Base-by-base conservation (phyloP, 1,284 basidiomycete genomes). In the Sporisorium reilianum region DNA sequence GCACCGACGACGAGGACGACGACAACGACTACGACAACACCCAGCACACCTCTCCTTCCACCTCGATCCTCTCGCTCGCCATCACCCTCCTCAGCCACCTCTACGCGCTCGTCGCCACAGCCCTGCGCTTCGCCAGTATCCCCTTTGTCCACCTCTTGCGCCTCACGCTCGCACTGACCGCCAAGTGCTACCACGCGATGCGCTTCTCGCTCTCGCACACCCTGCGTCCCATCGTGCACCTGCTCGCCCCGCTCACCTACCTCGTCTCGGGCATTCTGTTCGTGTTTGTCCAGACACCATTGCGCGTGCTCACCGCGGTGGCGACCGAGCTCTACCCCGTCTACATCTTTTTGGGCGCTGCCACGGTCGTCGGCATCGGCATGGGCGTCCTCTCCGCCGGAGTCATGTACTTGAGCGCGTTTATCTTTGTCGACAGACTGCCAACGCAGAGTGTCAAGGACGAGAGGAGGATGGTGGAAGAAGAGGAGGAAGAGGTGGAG, bases 261-360 rank as follows among this genome's bases (percentile, higher is more conserved):
- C 64, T 74, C 10, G 0, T 77, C 2, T 42, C 54, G 1, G 75
- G 75, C 2, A 28, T 75, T 3, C 3, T 62, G 1, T 77, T 55
- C 49, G 16, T 77, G 23, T 74, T 77, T 36, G 11, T 71, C 44
- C 38, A 41, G 7, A 54, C 46, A 0, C 75, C 75, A 0, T 28
- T 30, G 4, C 1, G 11, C 7, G 5, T 71, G 0, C 22, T 75
- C 11, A 23, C 14, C 5, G 25, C 22, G 0, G 7, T 72, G 0
- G 64, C 28, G 1, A 53, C 14, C 2, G 75, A 78, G 28, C 40
- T 78, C 18, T 78, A 78, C 34, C 75, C 75, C 0, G 64, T 78
- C 12, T 78, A 78, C 54, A 61, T 78, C 55, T 78, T 78, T 38
- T 34, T 78, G 0, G 75, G 75, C 0, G 69, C 65, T 5, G 75